Percentiles rank a stretch among this genome's conserved stretches.
phyloP scores from a whole-genome alignment of 257 asterid genomes.

The Fraxinus quadrangulata region DNA sequence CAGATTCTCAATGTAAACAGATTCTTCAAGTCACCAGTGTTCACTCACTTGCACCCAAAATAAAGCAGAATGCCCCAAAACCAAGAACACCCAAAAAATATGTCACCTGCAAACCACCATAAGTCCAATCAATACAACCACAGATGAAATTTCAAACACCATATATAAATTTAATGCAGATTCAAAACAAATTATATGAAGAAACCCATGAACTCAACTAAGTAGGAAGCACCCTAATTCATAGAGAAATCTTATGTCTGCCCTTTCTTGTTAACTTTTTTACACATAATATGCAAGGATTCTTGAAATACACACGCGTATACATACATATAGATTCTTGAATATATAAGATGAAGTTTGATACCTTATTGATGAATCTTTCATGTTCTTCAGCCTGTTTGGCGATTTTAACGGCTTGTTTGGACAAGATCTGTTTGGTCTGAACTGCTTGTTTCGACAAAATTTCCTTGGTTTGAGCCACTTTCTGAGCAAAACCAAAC shows the following conservation, averaged over 20 bases:
- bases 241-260: background rate
- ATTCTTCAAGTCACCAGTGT: background rate
- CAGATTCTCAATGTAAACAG: background rate
- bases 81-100: slow-evolving; percentile 93
- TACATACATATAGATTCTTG: background rate
- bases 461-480: slow-evolving; percentile 80
- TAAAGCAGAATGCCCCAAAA: slow-evolving; percentile 92
- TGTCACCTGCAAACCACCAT: slow-evolving; percentile 62
- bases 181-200: background rate
- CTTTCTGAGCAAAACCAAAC: slow-evolving; percentile 55
- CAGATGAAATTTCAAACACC: background rate
- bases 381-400: slow-evolving; percentile 96
- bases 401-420: slow-evolving; percentile 79
- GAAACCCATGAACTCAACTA: background rate
- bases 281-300: background rate
- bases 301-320: background rate
- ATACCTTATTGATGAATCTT: slow-evolving; percentile 84
- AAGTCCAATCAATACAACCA: slow-evolving; percentile 24
- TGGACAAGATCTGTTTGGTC: slow-evolving; percentile 70
- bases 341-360: too few species aligned
- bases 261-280: background rate
- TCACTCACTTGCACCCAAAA: slow-evolving; percentile 93
- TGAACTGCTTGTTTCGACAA: slow-evolving; percentile 52
- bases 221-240: background rate
- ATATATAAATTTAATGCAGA: background rate